Evolutionary conservation across 129 eudicot genomes (phyloP).

Genomic region (Flaveria bidentis): DNA sequence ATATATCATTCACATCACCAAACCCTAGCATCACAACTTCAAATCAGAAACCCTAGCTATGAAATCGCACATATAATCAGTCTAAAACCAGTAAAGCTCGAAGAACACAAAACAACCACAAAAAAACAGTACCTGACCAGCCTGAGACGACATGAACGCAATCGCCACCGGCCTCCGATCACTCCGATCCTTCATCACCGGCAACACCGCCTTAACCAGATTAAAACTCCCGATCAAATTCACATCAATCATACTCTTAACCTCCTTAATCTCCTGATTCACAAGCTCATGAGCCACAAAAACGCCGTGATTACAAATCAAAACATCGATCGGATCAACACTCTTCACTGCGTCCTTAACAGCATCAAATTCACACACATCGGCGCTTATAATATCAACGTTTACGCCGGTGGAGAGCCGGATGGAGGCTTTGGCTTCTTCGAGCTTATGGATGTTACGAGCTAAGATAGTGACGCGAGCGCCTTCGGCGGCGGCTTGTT

Average conservation of each 20-base stretch:
- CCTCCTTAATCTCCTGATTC: conserved; percentile 52
- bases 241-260: conserved; percentile 62
- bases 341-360: conserved; percentile 51
- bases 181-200: conserved; percentile 55
- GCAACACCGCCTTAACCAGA: conserved; percentile 75
- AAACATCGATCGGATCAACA: conserved; percentile 61
- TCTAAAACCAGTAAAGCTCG: background rate
- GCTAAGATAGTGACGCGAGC: conserved; percentile 73
- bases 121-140: conserved; percentile 58
- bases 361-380: conserved; percentile 58
- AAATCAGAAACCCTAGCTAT: background rate
- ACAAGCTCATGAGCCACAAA: conserved; percentile 57
- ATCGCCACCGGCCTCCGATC: conserved; percentile 59
- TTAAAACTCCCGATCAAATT: conserved; percentile 72
- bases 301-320: conserved; percentile 75
- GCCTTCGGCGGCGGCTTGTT: conserved; percentile 54
- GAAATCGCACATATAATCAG: background rate
- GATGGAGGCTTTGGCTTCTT: conserved; percentile 59
- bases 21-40: background rate
- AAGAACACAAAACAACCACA: conserved; percentile 4
- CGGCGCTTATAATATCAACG: conserved; percentile 56
- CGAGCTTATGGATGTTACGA: conserved; percentile 48
- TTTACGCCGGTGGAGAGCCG: conserved; percentile 53
- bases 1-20: background rate
- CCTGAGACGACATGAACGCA: conserved; percentile 74